Conservation (phyloP, 345 rosid genomes). For the Melastoma malabathricum region DNA sequence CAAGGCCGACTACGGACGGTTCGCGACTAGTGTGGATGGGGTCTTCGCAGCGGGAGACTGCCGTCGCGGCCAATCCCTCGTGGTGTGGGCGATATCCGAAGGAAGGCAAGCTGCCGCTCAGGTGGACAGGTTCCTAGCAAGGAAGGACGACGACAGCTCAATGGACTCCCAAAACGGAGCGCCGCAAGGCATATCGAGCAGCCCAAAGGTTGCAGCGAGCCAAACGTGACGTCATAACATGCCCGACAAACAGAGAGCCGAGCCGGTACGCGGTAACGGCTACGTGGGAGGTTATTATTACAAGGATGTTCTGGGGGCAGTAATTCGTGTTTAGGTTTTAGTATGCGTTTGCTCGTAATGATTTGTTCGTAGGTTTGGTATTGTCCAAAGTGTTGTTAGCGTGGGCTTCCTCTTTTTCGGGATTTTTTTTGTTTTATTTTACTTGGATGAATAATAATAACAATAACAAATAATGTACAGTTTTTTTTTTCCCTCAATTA, state of each 20-base stretch:
- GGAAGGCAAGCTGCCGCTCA: conserved; percentile 93
- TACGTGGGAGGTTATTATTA: too few species aligned
- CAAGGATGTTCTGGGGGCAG: too few species aligned
- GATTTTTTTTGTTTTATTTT: neutral
- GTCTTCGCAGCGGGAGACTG: conserved; percentile 98
- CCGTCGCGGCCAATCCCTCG: conserved; percentile 90
- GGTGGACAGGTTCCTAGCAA: conserved; percentile 53
- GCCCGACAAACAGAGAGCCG: too few species aligned
- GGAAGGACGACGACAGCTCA: conserved; percentile 14
- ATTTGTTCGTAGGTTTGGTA: too few species aligned
- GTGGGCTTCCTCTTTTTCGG: neutral
- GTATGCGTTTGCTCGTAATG: too few species aligned
- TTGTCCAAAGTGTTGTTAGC: too few species aligned
- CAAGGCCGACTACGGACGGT: conserved; percentile 91
- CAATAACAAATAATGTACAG: conserved; percentile 36
- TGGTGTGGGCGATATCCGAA: conserved; percentile 98
- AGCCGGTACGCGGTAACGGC: neutral
- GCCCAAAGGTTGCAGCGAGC: conserved; percentile 19
- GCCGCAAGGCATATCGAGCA: conserved; percentile 15
- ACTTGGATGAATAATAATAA: conserved; percentile 5
- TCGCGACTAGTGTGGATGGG: conserved; percentile 68
- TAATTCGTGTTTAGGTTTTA: too few species aligned
- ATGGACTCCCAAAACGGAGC: conserved; percentile 8
- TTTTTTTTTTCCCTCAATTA: conserved; percentile 2
- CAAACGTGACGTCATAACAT: conserved; percentile 25